Evolutionary conservation across 2,329 filamentous ascomycete species (phyloP).

Genomic region (Scopulariopsis brevicaulis): DNA sequence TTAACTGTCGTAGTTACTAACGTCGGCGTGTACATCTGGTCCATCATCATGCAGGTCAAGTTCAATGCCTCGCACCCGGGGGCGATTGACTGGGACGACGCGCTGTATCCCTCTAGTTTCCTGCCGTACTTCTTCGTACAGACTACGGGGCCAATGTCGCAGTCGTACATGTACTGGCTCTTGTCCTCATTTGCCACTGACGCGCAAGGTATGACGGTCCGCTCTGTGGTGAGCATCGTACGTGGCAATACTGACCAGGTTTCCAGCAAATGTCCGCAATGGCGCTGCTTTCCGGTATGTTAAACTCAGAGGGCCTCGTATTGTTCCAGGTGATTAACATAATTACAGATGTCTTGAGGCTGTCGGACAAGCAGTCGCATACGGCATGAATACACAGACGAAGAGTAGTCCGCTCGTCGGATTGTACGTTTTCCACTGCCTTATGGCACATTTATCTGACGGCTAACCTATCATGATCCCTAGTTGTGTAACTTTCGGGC

Average conservation of each 20-base stretch:
- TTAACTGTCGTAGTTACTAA: slow-evolving; percentile 32
- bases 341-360: slow-evolving; percentile 20
- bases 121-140: slow-evolving; percentile 34
- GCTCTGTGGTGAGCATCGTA: not conserved
- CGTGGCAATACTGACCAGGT: not conserved
- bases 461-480: not conserved
- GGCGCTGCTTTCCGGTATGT: slow-evolving; percentile 22
- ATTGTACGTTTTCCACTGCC: slow-evolving; percentile 18
- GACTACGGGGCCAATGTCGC: slow-evolving; percentile 25
- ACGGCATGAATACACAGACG: slow-evolving; percentile 27
- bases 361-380: slow-evolving; percentile 25
- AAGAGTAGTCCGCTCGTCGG: slow-evolving; percentile 21
- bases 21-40: slow-evolving; percentile 36
- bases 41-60: slow-evolving; percentile 30
- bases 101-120: slow-evolving; percentile 27
- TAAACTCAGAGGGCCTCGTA: not conserved
- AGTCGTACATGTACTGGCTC: slow-evolving; percentile 32
- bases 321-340: not conserved
- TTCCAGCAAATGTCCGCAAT: slow-evolving; percentile 25
- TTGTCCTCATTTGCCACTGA: slow-evolving; percentile 28
- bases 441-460: slow-evolving; percentile 1
- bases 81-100: slow-evolving; percentile 32
- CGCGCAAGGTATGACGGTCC: slow-evolving; percentile 18
- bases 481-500: slow-evolving; percentile 24
- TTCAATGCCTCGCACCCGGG: slow-evolving; percentile 26